phyloP scores from a whole-genome alignment of 2,329 filamentous ascomycete genomes.

The Alternaria rosae region DNA sequence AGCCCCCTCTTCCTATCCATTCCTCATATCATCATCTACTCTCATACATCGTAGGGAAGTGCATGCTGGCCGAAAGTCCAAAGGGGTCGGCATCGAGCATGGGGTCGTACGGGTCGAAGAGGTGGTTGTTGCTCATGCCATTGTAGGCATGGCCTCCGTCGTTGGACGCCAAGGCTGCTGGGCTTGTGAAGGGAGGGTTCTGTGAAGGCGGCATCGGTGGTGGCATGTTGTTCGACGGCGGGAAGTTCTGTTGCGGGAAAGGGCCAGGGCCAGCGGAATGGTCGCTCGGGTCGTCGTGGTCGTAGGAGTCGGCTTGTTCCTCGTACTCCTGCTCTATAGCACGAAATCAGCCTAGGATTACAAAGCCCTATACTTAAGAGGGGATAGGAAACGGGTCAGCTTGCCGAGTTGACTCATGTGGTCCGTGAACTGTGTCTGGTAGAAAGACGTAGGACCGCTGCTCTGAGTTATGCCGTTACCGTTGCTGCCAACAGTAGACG shows the following conservation, averaged over 20 bases:
- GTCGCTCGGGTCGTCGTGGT: constrained; percentile 73
- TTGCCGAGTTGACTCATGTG: constrained; percentile 96
- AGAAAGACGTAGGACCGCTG: constrained; percentile 65
- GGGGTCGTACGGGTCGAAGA: constrained; percentile 79
- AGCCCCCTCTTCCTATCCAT: constrained; percentile 14
- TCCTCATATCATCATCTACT: constrained; percentile 44
- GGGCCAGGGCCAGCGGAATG: constrained; percentile 73
- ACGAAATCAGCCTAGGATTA: constrained; percentile 73
- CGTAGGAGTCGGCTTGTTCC: constrained; percentile 85
- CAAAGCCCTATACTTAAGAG: constrained; percentile 64
- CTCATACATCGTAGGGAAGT: constrained; percentile 80
- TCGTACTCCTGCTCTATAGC: constrained; percentile 96
- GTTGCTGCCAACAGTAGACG: constrained; percentile 47
- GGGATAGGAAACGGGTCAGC: constrained; percentile 64
- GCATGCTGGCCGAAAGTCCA: constrained; percentile 91
- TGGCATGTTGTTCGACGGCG: constrained; percentile 54
- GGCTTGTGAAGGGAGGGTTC: constrained; percentile 45
- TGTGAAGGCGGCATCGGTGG: constrained; percentile 49
- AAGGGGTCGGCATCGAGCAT: constrained; percentile 94
- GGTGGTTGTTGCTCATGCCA: constrained; percentile 58
- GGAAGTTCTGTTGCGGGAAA: constrained; percentile 65
- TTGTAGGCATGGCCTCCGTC: constrained; percentile 51
- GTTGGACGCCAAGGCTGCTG: constrained; percentile 42
- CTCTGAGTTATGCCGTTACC: constrained; percentile 47
- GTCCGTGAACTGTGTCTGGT: constrained; percentile 87